Base-by-base conservation (phyloP, 2,329 filamentous ascomycete genomes). In the Colletotrichum australisinense region DNA sequence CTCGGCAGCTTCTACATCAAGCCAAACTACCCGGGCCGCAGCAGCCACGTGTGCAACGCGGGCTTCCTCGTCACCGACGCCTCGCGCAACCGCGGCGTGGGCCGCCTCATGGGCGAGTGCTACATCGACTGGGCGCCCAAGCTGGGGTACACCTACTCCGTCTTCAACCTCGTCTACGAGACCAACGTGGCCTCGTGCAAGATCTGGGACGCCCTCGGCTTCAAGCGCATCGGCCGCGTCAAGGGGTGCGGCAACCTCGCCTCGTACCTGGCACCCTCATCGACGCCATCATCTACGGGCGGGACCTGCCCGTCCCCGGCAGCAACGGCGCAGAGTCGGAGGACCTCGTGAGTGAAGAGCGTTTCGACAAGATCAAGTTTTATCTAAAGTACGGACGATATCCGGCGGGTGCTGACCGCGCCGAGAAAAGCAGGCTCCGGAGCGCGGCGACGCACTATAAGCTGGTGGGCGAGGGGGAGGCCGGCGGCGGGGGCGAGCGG, bases 291-390 rank as follows among this genome's bases (percentile, higher is more conserved):
- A 94, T 94, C 75, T 94, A 93, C 83, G 95, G 95, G 42, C 88
- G 90, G 67, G 91, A 92, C 78, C 84, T 91, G 14, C 38, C 38
- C 74, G 80, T 81, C 58, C 87, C 85, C 75, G 84, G 80, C 80
- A 42, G 38, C 38, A 42, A 42, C 38, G 38, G 38, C 38, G 38
- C 38, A 42, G 78, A 86, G 49, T 90, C 89, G 78, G 94, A 97
- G 81, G 94, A 97, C 82, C 92, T 94, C 81, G 93, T 96, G 78
- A 95, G 93, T 83, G 95, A 98, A 87, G 95, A 98, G 86, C 94
- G 97, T 78, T 98, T 98, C 87, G 96, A 98, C 87, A 98, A 98
- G 88, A 98, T 98, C 82, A 93, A 95, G 80, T 98, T 94, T 87
- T 98, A 98, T 84, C 91, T 98, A 80, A 97, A 97, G 84, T 95